Conservation (phyloP, 108 stramenopile species). For the Mediolabrus comicus region DNA sequence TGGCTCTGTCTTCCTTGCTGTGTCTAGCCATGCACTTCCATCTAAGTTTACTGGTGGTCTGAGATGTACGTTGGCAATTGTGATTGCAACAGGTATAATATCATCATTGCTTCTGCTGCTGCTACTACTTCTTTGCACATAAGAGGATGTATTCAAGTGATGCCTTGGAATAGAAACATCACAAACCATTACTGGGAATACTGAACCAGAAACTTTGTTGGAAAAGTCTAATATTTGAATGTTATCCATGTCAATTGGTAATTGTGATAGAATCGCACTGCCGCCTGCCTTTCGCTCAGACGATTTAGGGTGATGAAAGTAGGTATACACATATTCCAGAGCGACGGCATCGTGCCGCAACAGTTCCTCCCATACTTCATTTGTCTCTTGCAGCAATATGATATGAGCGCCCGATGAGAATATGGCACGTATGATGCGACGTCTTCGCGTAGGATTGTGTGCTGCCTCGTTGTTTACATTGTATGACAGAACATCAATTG, state of each 20-base stretch:
- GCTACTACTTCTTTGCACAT: neutral
- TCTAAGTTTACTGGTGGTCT: slow-evolving; percentile 44
- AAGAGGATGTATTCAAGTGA: neutral
- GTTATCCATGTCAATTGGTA: slow-evolving; percentile 24
- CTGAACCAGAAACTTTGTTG: slow-evolving; percentile 28
- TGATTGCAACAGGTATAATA: neutral
- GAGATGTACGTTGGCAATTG: slow-evolving; percentile 33
- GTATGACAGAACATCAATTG: slow-evolving; percentile 38
- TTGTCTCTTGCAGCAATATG: slow-evolving; percentile 44
- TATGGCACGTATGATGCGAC: slow-evolving; percentile 28
- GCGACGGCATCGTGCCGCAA: slow-evolving; percentile 16
- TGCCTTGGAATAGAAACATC: slow-evolving; percentile 9
- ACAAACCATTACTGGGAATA: slow-evolving; percentile 35
- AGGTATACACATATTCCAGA: slow-evolving; percentile 1
- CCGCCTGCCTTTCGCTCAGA: slow-evolving; percentile 37
- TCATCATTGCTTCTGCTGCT: neutral
- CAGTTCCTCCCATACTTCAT: slow-evolving; percentile 28
- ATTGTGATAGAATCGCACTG: slow-evolving; percentile 37
- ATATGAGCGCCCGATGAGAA: slow-evolving; percentile 38
- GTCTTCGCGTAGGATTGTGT: neutral
- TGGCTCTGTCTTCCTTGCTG: slow-evolving; percentile 33
- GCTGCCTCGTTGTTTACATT: slow-evolving; percentile 31
- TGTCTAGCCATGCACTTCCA: slow-evolving; percentile 39
- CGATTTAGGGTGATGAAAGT: slow-evolving; percentile 34
- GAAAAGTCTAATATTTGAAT: slow-evolving; percentile 22